phyloP scores from a whole-genome alignment of 305 asterid genomes.

The Fraxinus ornus region DNA sequence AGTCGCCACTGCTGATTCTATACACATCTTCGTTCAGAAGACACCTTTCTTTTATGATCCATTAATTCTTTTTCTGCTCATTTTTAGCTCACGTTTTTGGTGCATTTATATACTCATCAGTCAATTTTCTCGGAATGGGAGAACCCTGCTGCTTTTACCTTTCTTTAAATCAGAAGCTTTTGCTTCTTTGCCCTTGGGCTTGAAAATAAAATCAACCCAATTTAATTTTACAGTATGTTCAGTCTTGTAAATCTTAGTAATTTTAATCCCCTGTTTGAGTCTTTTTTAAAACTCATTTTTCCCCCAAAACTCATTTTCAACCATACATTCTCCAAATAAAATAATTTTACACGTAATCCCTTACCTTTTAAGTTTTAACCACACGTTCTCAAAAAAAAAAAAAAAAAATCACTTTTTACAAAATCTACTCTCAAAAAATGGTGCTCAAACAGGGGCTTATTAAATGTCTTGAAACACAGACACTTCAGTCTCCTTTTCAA shows the following conservation, averaged over 20 bases:
- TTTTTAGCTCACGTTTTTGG: not conserved
- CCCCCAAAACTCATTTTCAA: not conserved
- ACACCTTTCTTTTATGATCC: not conserved
- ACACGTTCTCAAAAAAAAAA: not conserved
- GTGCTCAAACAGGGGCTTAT: not conserved
- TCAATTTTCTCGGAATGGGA: not conserved
- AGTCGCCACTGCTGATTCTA: not conserved
- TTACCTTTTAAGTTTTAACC: not conserved
- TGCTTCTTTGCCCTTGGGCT: not conserved
- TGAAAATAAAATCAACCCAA: not conserved
- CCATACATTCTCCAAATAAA: not conserved
- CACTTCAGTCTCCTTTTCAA: not conserved
- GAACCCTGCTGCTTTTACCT: not conserved
- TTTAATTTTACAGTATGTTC: not conserved
- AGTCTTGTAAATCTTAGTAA: not conserved
- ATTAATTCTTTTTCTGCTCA: not conserved
- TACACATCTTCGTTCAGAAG: not conserved
- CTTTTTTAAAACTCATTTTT: not conserved
- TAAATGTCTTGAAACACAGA: not conserved
- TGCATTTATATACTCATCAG: not conserved
- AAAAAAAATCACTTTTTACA: not conserved
- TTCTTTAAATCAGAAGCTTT: not conserved
- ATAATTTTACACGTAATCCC: not conserved
- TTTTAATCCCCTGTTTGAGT: not conserved
- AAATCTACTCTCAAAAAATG: not conserved